Evolutionary conservation across 192 early-diverging fungal genomes (phyloP), one percentile per base, ranked within the genome.

Genomic region (Backusella luteola): DNA sequence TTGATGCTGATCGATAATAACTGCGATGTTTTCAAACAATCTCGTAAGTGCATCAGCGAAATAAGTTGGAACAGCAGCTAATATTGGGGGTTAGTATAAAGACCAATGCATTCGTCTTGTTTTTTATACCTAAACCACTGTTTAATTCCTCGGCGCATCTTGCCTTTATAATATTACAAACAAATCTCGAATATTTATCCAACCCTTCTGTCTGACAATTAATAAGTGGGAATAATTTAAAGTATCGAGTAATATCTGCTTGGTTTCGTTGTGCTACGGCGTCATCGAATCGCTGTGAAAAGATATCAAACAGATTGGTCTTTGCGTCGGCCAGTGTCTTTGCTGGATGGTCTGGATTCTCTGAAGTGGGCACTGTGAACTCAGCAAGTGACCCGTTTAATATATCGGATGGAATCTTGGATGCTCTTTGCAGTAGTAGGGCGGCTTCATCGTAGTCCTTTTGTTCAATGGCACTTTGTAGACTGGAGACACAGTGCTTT

Each of bases 1-100:
- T 67, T 96, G 91, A 76, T 98, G 94, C 73, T 92, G 90, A 81
- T 98, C 95, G 41, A 98, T 87, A n/a, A 96, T 87, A 4, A 88
- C 83, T 1, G 97, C 97, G 68, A 95, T 90, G 11, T 89, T 89
- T 83, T 99, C 98, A 83, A 97, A 99, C 56, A 99, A 79, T 26
- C 88, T 77, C 14, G 92, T 97, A n/a, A 98, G 73, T 11, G 92
- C 86, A 49, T 93, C 87, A 6, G 94, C 95, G 80, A 91, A 96
- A 39, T 92, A 86, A 34, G 87, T 90, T 17, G 89, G 85, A 34
- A 77, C 84, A 52, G 72, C 71, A 0, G 82, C 84, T 87, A 38
- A 44, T 17, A 14, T 17, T 14, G 15, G 66, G 34, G 46, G 38
- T 73, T 71, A 39, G 8, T 39, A 39, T 39, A 39, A 1, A 39